Evolutionary conservation across 768 basidiomycete genomes (phyloP).

Genomic region (Pisolithus albus): DNA sequence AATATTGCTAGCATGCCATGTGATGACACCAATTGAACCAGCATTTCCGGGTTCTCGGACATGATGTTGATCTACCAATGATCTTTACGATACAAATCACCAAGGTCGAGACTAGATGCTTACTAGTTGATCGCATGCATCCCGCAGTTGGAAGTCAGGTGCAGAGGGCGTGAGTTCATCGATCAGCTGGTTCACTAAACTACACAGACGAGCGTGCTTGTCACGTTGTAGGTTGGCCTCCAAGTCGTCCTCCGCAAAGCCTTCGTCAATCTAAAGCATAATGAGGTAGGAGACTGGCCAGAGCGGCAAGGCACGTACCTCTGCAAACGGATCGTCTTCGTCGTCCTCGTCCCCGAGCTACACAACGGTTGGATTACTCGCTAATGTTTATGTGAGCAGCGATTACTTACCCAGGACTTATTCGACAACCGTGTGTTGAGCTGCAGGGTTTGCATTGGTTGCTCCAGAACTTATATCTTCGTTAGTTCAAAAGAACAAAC

Average conservation of each 20-base stretch:
- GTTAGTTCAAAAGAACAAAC: constrained; percentile 1
- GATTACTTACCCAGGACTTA: constrained; percentile 70
- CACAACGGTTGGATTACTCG: not conserved
- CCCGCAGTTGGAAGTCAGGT: constrained; percentile 74
- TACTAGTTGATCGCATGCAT: constrained; percentile 85
- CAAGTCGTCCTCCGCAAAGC: constrained; percentile 84
- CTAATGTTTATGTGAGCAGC: constrained; percentile 1
- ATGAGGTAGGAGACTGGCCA: constrained; percentile 3
- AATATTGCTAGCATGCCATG: constrained; percentile 95
- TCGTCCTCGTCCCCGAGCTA: constrained; percentile 79
- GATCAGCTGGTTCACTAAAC: constrained; percentile 74
- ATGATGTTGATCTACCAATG: constrained; percentile 64
- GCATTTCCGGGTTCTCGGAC: constrained; percentile 77
- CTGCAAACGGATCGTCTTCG: constrained; percentile 95
- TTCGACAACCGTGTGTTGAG: constrained; percentile 83
- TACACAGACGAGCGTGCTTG: constrained; percentile 83
- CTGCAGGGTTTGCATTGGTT: constrained; percentile 67
- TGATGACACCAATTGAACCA: constrained; percentile 78
- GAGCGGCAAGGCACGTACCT: constrained; percentile 38
- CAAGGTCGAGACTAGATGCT: constrained; percentile 14
- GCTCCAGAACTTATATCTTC: constrained; percentile 42
- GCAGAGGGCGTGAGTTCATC: constrained; percentile 80
- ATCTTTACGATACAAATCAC: constrained; percentile 1
- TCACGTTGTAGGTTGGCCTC: constrained; percentile 91
- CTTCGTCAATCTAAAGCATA: constrained; percentile 72